phyloP scores from a whole-genome alignment of 192 early-diverging fungal species.

The Pilaira anomala region DNA sequence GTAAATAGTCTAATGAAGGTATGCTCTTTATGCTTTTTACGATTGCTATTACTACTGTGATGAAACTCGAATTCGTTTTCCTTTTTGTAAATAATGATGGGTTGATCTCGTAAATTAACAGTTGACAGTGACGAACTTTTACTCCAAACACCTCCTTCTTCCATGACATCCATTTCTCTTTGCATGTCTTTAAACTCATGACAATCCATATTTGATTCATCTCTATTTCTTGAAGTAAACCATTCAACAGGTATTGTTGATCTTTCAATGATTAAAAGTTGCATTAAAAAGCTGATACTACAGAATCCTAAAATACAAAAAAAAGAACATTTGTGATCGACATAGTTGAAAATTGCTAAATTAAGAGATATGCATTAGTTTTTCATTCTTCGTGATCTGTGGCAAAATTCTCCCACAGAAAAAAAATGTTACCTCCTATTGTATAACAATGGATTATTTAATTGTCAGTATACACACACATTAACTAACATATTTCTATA shows the following conservation, averaged over 20 bases:
- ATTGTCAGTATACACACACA: background rate
- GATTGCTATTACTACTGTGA: no score
- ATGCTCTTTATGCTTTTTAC: background rate
- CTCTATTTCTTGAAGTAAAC: background rate
- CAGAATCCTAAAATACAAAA: background rate
- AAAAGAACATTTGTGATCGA: background rate
- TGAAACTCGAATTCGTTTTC: background rate
- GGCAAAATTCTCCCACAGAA: no score
- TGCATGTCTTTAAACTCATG: background rate
- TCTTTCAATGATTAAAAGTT: constrained; percentile 1
- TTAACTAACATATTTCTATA: background rate
- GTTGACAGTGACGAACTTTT: constrained; percentile 10
- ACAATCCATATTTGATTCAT: no score
- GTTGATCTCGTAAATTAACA: constrained; percentile 7
- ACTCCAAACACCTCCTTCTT: constrained; percentile 11
- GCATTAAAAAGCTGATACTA: background rate
- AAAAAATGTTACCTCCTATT: no score
- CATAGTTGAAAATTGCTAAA: background rate
- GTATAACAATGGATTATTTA: no score
- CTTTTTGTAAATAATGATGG: background rate
- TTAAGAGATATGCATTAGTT: background rate
- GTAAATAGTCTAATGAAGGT: background rate
- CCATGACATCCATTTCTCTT: background rate
- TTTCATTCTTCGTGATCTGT: background rate
- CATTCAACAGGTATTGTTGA: constrained; percentile 1